A percentile compares a stretch with the other conserved stretches of the same genome.
Evolutionary conservation across 805 yeast genomes (phyloP).

Genomic region (Kluyveromyces dobzhanskii): DNA sequence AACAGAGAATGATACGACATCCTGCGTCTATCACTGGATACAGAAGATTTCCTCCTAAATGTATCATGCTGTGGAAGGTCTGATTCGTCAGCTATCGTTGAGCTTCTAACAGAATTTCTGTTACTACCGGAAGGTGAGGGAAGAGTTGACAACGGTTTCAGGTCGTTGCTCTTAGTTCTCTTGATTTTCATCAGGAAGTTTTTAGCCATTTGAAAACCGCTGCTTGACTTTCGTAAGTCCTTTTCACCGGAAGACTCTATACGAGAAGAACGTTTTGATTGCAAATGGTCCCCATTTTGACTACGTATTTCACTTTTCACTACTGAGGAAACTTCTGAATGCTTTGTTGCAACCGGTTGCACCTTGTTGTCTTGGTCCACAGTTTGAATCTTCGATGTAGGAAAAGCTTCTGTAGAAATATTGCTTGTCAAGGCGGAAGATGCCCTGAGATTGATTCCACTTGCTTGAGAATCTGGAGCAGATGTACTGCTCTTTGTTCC

Average conservation of each 20-base stretch:
- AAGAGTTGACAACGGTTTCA: not conserved
- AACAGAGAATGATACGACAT: constrained; percentile 14
- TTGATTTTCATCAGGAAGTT: constrained; percentile 3
- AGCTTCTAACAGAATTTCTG: not conserved
- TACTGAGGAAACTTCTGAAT: too few relatives aligned
- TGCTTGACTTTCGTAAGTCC: not conserved
- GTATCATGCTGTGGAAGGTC: not conserved
- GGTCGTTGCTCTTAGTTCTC: constrained; percentile 3
- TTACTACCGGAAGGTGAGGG: too few relatives aligned
- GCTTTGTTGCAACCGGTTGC: too few relatives aligned
- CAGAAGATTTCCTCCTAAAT: not conserved
- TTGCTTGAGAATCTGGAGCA: not conserved
- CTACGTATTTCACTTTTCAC: not conserved
- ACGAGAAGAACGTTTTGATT: not conserved
- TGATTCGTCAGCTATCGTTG: not conserved
- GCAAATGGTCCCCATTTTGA: not conserved
- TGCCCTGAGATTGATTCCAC: not conserved
- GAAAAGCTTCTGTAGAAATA: not conserved
- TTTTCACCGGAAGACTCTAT: not conserved
- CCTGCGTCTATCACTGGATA: constrained; percentile 5
- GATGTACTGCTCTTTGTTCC: not conserved
- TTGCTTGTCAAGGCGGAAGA: not conserved
- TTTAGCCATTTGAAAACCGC: not conserved
- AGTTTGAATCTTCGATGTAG: not conserved
- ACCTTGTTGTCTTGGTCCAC: too few relatives aligned